phyloP scores from a whole-genome alignment of 1,284 basidiomycete genomes.

The Trichosporon faecale region DNA sequence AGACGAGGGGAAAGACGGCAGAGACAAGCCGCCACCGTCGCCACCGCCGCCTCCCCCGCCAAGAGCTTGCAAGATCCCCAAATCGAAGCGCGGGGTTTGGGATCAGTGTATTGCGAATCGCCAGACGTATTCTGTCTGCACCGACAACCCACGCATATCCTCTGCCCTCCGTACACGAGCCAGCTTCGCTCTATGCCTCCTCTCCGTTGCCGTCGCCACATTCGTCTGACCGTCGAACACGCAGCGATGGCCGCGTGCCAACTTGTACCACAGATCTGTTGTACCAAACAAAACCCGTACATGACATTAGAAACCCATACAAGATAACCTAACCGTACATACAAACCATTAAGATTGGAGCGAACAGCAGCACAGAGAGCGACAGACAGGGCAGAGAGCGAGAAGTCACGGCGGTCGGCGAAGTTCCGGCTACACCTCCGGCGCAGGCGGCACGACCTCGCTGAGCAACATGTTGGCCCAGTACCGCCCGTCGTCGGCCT shows the following conservation, averaged over 20 bases:
- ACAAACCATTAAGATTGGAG: too few relatives aligned
- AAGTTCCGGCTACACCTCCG: background rate
- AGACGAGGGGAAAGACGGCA: background rate
- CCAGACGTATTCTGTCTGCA: background rate
- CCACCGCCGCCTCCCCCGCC: background rate
- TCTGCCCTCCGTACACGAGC: background rate
- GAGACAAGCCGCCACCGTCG: background rate
- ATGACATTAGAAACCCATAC: too few relatives aligned
- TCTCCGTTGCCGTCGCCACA: background rate
- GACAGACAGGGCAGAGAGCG: too few relatives aligned
- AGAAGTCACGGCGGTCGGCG: too few relatives aligned
- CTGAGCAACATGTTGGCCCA: constrained; percentile 25
- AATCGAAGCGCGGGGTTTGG: background rate
- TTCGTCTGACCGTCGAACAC: background rate
- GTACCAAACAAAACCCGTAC: too few relatives aligned
- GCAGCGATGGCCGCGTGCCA: too few relatives aligned
- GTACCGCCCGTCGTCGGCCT: constrained; percentile 32
- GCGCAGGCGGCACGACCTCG: constrained; percentile 12
- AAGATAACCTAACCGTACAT: too few relatives aligned
- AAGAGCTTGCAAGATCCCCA: background rate
- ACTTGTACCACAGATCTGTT: too few relatives aligned
- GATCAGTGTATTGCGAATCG: background rate
- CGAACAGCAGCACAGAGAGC: too few relatives aligned
- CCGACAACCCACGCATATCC: background rate
- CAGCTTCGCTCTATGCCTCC: background rate